Evolutionary conservation across 495 filamentous ascomycete genomes (phyloP), one percentile per base, ranked within the genome.

Genomic region (Pseudotulostoma volvatum): DNA sequence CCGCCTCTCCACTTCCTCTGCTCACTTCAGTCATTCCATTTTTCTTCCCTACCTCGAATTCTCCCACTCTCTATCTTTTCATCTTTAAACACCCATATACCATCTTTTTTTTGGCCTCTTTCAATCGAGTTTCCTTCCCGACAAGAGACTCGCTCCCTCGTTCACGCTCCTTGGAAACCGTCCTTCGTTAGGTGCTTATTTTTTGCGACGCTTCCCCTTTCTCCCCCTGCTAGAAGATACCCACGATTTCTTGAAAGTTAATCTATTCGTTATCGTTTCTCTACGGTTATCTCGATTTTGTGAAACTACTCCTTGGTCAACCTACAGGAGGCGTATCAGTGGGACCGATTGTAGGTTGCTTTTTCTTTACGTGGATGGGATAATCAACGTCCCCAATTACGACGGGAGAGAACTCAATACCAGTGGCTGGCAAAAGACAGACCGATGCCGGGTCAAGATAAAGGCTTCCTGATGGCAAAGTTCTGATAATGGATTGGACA

Each of bases 91-190:
- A 28, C 11, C 23, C 5, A n/a, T n/a, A n/a, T n/a, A n/a, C n/a
- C n/a, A n/a, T n/a, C 23, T 11, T 5, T 28, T 28, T 28, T 28
- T 28, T 28, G 23, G 5, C 11, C 5, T 5, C 11, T 11, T 28
- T 28, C 5, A 5, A 28, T 42, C 44, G 53, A 49, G 50, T 59
- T 61, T 53, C 49, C 50, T 61, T 60, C 58, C 60, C 64, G 59
- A 59, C 47, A 60, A 64, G 60, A 46, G 58, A 57, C 51, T 45
- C 42, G 40, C 51, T 60, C 61, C 62, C 63, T 66, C 55, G 53
- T 48, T 40, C 48, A 64, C 63, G 43, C 51, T 64, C 63, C 39
- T 66, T 66, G 55, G 37, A 54, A 52, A 54, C 54, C 52, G 41
- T 47, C 41, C 39, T 40, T 49, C 45, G 54, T 40, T 47, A 58